Conservation (phyloP, 768 basidiomycete genomes). For the Leccinum disarticulatum region DNA sequence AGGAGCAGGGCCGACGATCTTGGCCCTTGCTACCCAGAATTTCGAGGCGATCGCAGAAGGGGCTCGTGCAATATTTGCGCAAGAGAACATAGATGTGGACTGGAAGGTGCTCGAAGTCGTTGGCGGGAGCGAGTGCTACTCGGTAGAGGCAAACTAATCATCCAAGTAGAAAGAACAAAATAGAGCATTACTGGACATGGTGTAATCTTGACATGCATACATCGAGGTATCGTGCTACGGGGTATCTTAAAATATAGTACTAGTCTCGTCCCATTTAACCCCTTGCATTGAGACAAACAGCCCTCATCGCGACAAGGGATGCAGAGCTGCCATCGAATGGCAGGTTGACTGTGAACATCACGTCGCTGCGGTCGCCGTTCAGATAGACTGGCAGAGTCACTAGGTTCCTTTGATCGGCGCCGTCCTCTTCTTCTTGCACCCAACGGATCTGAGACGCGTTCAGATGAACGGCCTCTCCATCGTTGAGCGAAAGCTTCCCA, state of each 20-base stretch:
- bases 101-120: conserved; percentile 84
- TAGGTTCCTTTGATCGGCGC: conserved; percentile 33
- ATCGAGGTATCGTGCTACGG: conserved; percentile 26
- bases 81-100: conserved; percentile 76
- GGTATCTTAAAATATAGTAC: conserved; percentile 23
- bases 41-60: conserved; percentile 86
- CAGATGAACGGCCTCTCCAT: conserved; percentile 78
- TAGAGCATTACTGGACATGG: conserved; percentile 20
- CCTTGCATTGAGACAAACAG: conserved; percentile 87
- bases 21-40: conserved; percentile 85
- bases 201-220: conserved; percentile 18
- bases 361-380: conserved; percentile 85
- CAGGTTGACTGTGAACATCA: conserved; percentile 86
- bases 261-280: conserved; percentile 37
- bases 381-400: conserved; percentile 92
- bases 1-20: conserved; percentile 95
- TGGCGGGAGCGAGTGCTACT: conserved; percentile 38
- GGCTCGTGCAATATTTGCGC: conserved; percentile 70
- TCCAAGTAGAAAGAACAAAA: conserved; percentile 2
- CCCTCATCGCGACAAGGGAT: conserved; percentile 78
- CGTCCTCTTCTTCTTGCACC: conserved; percentile 59
- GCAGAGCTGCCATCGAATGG: conserved; percentile 69
- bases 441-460: conserved; percentile 85
- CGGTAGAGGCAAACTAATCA: conserved; percentile 14
- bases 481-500: conserved; percentile 74